A percentile compares a stretch with the other conserved stretches of the same genome.
phyloP scores from a whole-genome alignment of 1,284 basidiomycete genomes.

The Ustilago nuda region DNA sequence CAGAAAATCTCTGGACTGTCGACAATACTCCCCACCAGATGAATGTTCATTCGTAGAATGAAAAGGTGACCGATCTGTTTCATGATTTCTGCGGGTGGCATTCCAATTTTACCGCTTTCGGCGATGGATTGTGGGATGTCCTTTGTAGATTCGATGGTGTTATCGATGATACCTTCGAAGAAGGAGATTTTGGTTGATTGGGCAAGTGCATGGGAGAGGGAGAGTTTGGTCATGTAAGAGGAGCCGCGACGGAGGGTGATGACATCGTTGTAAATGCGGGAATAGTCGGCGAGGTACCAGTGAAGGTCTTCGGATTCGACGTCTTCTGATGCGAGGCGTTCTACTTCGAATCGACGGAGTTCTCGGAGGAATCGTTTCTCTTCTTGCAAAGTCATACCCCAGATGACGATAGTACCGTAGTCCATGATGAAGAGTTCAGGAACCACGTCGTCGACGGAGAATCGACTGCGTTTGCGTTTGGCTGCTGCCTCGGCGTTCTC shows the following conservation, averaged over 20 bases:
- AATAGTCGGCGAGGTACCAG: conserved; percentile 94
- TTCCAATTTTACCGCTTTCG: conserved; percentile 88
- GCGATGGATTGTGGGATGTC: conserved; percentile 93
- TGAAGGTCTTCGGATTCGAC: conserved; percentile 94
- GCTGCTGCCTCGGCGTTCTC: conserved; percentile 12
- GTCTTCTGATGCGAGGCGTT: conserved; percentile 75
- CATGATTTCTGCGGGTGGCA: conserved; percentile 84
- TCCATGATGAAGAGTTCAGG: conserved; percentile 81
- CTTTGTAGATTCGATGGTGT: conserved; percentile 95
- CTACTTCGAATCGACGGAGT: conserved; percentile 87
- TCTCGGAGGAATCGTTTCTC: conserved; percentile 89
- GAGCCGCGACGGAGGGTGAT: conserved; percentile 94
- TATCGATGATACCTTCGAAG: conserved; percentile 86
- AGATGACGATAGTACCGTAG: conserved; percentile 93
- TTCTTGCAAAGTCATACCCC: conserved; percentile 94
- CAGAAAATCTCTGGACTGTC: conserved; percentile 96
- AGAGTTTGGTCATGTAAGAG: conserved; percentile 96
- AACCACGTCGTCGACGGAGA: conserved; percentile 52
- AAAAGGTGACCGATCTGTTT: conserved; percentile 92
- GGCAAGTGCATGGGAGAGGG: conserved; percentile 90
- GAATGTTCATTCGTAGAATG: conserved; percentile 92
- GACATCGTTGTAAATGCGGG: conserved; percentile 94
- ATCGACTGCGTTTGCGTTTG: conserved; percentile 43
- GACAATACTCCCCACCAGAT: conserved; percentile 92
- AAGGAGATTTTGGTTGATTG: conserved; percentile 90